Evolutionary conservation across 1,139 yeast species (phyloP).

Genomic region (Suzukiozyma palmioleophila): DNA sequence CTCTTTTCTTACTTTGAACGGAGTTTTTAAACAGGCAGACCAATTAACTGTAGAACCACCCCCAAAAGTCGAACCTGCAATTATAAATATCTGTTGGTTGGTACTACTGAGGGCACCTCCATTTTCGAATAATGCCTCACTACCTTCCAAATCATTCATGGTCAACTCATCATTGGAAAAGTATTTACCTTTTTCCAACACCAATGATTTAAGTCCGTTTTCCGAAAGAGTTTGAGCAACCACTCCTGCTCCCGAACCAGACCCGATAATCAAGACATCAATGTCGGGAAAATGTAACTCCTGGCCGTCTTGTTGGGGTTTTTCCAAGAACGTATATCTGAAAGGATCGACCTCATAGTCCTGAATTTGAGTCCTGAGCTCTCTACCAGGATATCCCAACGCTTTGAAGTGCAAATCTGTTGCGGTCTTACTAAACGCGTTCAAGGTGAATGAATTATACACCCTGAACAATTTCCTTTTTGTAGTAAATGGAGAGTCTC

Average conservation of each 20-base stretch:
- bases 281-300: constrained; percentile 35
- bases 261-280: constrained; percentile 49
- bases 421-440: constrained; percentile 23
- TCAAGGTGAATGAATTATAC: constrained; percentile 20
- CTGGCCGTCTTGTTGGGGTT: constrained; percentile 27
- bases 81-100: constrained; percentile 34
- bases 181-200: constrained; percentile 52
- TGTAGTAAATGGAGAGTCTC: constrained; percentile 30
- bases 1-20: constrained; percentile 50
- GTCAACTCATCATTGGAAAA: constrained; percentile 32
- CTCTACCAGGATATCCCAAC: constrained; percentile 32
- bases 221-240: constrained; percentile 47
- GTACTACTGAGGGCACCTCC: constrained; percentile 31
- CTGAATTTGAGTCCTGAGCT: constrained; percentile 26
- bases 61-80: constrained; percentile 57
- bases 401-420: constrained; percentile 33
- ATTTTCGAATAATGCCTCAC: constrained; percentile 35
- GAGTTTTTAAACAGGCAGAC: constrained; percentile 56
- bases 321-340: constrained; percentile 27
- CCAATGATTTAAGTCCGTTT: constrained; percentile 43
- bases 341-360: constrained; percentile 22
- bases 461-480: constrained; percentile 28
- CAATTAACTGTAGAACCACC: constrained; percentile 62
- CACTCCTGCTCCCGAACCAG: constrained; percentile 59
- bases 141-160: constrained; percentile 39